Evolutionary conservation across 805 yeast species (phyloP).

Genomic region (Candida multigemmis): DNA sequence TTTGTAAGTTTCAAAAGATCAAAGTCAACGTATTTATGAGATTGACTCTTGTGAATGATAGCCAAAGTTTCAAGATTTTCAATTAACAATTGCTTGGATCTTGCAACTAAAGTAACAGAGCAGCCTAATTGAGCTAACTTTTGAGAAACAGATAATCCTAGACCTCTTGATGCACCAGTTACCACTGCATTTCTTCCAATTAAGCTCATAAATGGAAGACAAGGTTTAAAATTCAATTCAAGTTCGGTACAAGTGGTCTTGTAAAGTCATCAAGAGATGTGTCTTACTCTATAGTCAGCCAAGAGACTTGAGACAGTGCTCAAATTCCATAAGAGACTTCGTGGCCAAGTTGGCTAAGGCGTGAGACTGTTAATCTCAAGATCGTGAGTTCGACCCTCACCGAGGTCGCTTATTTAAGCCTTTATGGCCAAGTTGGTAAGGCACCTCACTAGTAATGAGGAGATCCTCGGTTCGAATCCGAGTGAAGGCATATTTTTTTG

Average conservation of each 20-base stretch:
- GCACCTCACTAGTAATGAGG: no score
- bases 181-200: constrained; percentile 18
- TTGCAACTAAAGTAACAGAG: constrained; percentile 20
- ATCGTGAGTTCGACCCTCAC: constrained; percentile 12
- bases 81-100: constrained; percentile 26
- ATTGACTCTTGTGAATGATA: not conserved
- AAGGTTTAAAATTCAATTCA: not conserved
- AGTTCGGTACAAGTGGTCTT: not conserved
- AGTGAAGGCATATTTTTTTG: no score
- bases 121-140: constrained; percentile 21
- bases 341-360: constrained; percentile 12
- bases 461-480: no score
- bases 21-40: constrained; percentile 5
- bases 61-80: constrained; percentile 4
- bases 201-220: constrained; percentile 1
- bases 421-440: no score
- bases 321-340: constrained; percentile 3
- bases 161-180: constrained; percentile 33
- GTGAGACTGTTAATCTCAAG: constrained; percentile 11
- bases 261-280: not conserved
- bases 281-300: no score
- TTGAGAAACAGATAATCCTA: constrained; percentile 21
- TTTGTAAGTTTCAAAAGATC: constrained; percentile 5
- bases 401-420: constrained; percentile 8
- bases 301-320: not conserved